phyloP scores from a whole-genome alignment of 805 yeast genomes.

The Kurtzmaniella fragi region DNA sequence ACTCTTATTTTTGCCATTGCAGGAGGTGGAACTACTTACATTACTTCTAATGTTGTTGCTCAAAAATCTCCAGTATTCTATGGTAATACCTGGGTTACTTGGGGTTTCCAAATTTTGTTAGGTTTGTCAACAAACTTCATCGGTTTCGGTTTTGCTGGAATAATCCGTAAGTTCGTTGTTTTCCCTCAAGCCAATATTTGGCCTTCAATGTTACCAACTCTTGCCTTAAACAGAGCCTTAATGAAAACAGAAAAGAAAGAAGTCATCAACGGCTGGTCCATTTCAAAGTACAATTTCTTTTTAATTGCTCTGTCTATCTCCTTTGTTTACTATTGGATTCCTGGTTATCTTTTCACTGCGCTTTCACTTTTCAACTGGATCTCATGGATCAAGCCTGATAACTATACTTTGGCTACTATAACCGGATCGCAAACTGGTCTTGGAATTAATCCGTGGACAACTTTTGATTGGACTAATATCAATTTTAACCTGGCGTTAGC shows the following conservation, averaged over 20 bases:
- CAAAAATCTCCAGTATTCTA: slow-evolving; percentile 23
- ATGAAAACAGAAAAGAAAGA: slow-evolving; percentile 20
- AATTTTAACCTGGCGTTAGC: slow-evolving; percentile 23
- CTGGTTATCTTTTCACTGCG: slow-evolving; percentile 38
- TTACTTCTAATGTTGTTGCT: slow-evolving; percentile 15
- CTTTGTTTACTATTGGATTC: slow-evolving; percentile 43
- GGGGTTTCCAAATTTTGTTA: slow-evolving; percentile 20
- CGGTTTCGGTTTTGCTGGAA: slow-evolving; percentile 29
- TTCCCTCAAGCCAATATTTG: slow-evolving; percentile 50
- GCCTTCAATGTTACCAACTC: slow-evolving; percentile 38
- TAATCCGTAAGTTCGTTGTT: slow-evolving; percentile 31
- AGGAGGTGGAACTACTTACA: slow-evolving; percentile 16
- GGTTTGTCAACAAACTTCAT: slow-evolving; percentile 20
- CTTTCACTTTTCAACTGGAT: slow-evolving; percentile 49
- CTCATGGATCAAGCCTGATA: slow-evolving; percentile 52
- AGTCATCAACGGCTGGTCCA: slow-evolving; percentile 25
- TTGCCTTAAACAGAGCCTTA: slow-evolving; percentile 28
- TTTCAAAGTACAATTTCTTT: slow-evolving; percentile 23
- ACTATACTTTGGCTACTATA: slow-evolving; percentile 42
- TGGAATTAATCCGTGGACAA: slow-evolving; percentile 50
- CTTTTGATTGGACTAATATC: slow-evolving; percentile 45
- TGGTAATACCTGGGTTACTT: slow-evolving; percentile 17
- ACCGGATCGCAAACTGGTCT: slow-evolving; percentile 45
- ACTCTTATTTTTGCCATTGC: slow-evolving; percentile 40
- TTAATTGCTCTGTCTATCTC: slow-evolving; percentile 16